Conservation (phyloP, 441 rosid species). For the Flueggea neowawraea region DNA sequence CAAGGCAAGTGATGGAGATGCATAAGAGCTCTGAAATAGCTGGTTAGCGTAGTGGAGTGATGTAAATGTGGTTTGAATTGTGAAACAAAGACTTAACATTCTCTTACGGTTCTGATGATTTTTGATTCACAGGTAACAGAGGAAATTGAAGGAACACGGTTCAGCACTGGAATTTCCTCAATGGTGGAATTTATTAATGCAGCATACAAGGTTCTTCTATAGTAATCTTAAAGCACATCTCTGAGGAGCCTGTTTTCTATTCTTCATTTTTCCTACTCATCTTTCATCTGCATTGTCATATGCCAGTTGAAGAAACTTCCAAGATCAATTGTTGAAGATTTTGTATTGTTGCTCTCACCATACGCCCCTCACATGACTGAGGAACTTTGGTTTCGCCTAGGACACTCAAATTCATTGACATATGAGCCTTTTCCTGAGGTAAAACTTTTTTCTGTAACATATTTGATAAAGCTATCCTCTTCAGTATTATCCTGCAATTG, state of each 20-base stretch:
- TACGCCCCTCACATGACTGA: slow-evolving; percentile 97
- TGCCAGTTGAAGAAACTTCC: slow-evolving; percentile 86
- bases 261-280: not conserved
- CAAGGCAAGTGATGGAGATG: no score
- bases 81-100: no score
- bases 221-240: no score
- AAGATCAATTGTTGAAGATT: slow-evolving; percentile 57
- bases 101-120: slow-evolving; percentile 2
- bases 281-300: slow-evolving; percentile 5
- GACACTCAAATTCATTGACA: slow-evolving; percentile 65
- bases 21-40: no score
- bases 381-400: slow-evolving; percentile 92
- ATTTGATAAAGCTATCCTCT: no score
- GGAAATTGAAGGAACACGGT: slow-evolving; percentile 89
- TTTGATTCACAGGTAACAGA: slow-evolving; percentile 64
- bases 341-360: slow-evolving; percentile 79
- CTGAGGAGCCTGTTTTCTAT: not conserved
- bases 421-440: slow-evolving; percentile 77
- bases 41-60: no score
- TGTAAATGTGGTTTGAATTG: no score
- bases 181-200: slow-evolving; percentile 98
- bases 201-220: slow-evolving; percentile 63
- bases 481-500: no score
- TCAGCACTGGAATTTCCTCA: slow-evolving; percentile 96
- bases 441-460: not conserved